Base-by-base conservation (phyloP, 768 basidiomycete genomes). In the Hortiboletus campestris region DNA sequence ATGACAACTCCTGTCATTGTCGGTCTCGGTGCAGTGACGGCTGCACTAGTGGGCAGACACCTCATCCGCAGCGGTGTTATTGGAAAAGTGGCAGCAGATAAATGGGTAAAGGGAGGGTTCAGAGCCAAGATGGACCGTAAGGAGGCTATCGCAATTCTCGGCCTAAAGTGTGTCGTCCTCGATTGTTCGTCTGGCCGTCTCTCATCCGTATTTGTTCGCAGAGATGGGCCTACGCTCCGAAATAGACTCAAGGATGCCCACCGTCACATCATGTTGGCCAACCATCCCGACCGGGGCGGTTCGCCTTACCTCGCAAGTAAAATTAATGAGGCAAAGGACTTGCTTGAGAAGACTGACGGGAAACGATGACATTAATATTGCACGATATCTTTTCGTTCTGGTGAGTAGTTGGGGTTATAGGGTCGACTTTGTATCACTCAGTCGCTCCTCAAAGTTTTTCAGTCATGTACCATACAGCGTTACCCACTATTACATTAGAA, bases 291-390 rank as follows among this genome's bases (percentile, higher is more conserved):
- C 78, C 82, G 97, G 58, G 97, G 97, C 34, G 97, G 97, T 31
- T 91, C 94, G n/a, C 97, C 97, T 8, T 99, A 98, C 73, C 76
- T 98, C 47, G 95, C 97, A 13, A 94, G 93, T 66, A 98, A 99
- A 80, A 96, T 98, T 59, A 99, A 99, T 73, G 97, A 99, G 68
- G 97, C 96, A 0, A 98, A 97, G 70, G 96, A 94, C 65, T 61
- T 96, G 54, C 72, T 97, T 45, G 94, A 97, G 34, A 91, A 89
- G 70, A 79, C 80, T n/a, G 85, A 88, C 48, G 80, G 80, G 49
- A 82, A 76, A 62, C 71, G 70, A 55, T 71, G 55, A 62, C 46
- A 10, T 25, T 25, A 25, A 25, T 25, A 4, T 25, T 39, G 36
- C 34, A 32, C 25, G 35, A 7, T 32, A 17, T 46, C 39, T 51